Evolutionary conservation across 768 basidiomycete genomes (phyloP).

Genomic region (Boletus subparvulus): DNA sequence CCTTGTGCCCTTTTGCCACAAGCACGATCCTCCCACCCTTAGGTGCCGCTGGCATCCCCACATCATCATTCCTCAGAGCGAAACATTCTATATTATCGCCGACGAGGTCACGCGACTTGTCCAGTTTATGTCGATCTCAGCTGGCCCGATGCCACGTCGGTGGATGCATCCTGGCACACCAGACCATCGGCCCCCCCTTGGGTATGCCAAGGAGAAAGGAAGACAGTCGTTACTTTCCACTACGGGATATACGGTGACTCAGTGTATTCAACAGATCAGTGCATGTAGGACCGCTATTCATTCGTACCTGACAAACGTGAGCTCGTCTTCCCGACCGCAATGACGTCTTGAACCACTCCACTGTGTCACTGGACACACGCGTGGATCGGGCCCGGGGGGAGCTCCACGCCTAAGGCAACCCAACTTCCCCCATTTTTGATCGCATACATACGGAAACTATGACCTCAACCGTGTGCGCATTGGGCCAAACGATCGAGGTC

Average conservation of each 20-base stretch:
- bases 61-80: background rate
- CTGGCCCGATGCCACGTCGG: background rate
- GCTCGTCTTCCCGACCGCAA: background rate
- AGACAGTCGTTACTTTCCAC: background rate
- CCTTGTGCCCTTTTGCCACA: background rate
- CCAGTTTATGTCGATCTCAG: background rate
- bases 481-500: slow-evolving; percentile 9
- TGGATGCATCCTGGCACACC: too few relatives aligned
- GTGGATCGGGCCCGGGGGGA: slow-evolving; percentile 1
- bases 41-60: background rate
- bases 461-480: slow-evolving; percentile 3
- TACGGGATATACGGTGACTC: background rate
- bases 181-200: background rate
- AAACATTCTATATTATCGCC: background rate
- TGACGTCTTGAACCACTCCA: slow-evolving; percentile 8
- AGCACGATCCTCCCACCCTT: background rate
- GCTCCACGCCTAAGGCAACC: background rate
- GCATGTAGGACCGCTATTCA: background rate
- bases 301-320: background rate
- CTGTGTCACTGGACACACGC: background rate
- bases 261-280: background rate
- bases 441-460: slow-evolving; percentile 4
- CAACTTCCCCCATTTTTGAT: slow-evolving; percentile 5
- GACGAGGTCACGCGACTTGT: background rate
- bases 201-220: background rate